These are phyloP conservation scores for Phytophthora agathidicida DNA, from an alignment of 352 stramenopile genomes.

Conservation along the genomic window DNA sequence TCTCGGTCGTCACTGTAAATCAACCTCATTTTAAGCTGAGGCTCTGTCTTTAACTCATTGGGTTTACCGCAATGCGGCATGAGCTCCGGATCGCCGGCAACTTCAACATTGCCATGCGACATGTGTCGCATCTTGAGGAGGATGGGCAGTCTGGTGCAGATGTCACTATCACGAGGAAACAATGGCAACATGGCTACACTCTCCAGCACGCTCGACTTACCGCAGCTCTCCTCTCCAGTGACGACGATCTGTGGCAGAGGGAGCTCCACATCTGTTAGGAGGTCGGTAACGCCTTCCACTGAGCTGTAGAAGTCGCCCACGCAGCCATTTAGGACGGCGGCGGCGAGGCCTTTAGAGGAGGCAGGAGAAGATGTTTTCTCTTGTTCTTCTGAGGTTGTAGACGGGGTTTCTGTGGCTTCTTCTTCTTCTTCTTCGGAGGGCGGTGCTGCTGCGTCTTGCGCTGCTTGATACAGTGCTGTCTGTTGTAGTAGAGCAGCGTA, in stretches of 20 bases:
- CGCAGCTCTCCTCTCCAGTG: conserved; percentile 51
- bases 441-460: neutral
- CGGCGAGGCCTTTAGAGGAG: conserved; percentile 13
- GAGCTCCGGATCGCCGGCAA: conserved; percentile 23
- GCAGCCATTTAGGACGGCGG: conserved; percentile 39
- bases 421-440: neutral
- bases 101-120: conserved; percentile 10
- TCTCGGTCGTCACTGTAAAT: conserved; percentile 36
- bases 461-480: neutral
- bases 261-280: conserved; percentile 19
- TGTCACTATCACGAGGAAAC: conserved; percentile 43
- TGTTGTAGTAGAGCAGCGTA: neutral
- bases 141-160: conserved; percentile 51
- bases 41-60: conserved; percentile 2
- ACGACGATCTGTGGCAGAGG: conserved; percentile 48
- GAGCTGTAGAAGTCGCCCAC: conserved; percentile 39
- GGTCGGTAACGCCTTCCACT: conserved; percentile 25
- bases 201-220: conserved; percentile 59
- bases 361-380: neutral
- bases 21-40: conserved; percentile 38
- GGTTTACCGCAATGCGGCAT: conserved; percentile 21
- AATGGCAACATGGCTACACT: conserved; percentile 50
- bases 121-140: conserved; percentile 42
- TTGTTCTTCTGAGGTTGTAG: no score
- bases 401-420: no score